Evolutionary conservation across 768 basidiomycete genomes (phyloP).

Genomic region (Agaricus sinodeliciosus): DNA sequence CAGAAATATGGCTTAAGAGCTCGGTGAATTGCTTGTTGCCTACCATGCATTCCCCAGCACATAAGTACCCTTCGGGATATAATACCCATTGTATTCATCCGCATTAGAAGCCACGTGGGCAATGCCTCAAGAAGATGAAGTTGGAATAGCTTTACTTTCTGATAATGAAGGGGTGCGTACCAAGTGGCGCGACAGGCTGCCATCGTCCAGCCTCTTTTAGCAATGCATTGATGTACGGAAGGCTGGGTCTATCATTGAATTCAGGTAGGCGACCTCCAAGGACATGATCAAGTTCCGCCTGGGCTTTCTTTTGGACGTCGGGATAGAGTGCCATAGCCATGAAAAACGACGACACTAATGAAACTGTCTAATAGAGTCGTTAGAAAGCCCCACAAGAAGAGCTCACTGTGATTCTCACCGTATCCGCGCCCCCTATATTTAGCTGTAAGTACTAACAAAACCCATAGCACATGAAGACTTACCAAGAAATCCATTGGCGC

Average conservation of each 20-base stretch:
- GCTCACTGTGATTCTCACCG: neutral
- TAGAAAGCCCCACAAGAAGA: neutral
- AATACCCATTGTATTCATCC: neutral
- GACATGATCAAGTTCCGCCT: constrained; percentile 12
- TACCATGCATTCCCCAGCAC: neutral
- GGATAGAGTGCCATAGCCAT: constrained; percentile 15
- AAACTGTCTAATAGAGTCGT: constrained; percentile 9
- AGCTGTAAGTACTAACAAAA: neutral
- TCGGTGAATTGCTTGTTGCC: neutral
- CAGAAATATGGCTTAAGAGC: neutral
- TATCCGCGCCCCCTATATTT: constrained; percentile 9
- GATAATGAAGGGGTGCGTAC: neutral
- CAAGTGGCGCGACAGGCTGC: constrained; percentile 23
- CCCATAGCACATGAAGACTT: neutral
- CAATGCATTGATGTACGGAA: constrained; percentile 29
- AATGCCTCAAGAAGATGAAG: neutral
- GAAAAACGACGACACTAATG: constrained; percentile 13
- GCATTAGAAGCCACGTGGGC: neutral
- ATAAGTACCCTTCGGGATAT: neutral
- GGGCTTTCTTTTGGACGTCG: constrained; percentile 13
- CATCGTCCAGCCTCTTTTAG: constrained; percentile 31
- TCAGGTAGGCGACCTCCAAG: constrained; percentile 24
- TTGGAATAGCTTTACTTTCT: neutral
- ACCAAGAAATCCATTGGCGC: constrained; percentile 7
- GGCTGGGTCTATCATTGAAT: constrained; percentile 14